phyloP scores from a whole-genome alignment of 306 rosid species.

The Rosa rugosa region DNA sequence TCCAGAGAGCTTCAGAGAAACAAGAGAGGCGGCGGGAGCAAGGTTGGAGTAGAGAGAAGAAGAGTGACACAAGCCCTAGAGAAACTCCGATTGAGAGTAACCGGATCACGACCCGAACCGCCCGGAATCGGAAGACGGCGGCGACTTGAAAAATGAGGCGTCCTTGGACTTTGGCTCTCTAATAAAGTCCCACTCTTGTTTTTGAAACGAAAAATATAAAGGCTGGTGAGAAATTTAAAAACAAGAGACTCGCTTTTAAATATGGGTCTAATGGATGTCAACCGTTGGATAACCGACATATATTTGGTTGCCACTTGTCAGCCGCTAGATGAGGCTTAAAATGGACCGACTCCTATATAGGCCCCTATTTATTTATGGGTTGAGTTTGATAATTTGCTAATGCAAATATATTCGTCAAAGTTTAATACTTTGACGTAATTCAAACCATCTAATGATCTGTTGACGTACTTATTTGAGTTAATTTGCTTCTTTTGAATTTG shows the following conservation, averaged over 20 bases:
- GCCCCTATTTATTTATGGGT: no score
- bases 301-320: background rate
- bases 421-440: no score
- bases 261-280: background rate
- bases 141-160: background rate
- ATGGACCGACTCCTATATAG: background rate
- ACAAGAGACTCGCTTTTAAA: background rate
- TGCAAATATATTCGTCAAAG: no score
- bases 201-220: background rate
- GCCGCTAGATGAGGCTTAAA: background rate
- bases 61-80: background rate
- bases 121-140: constrained; percentile 1
- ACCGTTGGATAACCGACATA: background rate
- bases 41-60: background rate
- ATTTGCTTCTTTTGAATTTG: no score
- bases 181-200: no score
- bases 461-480: no score
- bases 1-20: background rate
- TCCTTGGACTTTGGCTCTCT: background rate
- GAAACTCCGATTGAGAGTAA: background rate
- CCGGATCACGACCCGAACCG: constrained; percentile 19
- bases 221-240: background rate
- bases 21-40: no score
- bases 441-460: no score
- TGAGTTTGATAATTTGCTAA: no score